Percentiles rank a stretch among this genome's conserved stretches.
phyloP scores from a whole-genome alignment of 345 rosid species.

The Lenwebbia sp. region DNA sequence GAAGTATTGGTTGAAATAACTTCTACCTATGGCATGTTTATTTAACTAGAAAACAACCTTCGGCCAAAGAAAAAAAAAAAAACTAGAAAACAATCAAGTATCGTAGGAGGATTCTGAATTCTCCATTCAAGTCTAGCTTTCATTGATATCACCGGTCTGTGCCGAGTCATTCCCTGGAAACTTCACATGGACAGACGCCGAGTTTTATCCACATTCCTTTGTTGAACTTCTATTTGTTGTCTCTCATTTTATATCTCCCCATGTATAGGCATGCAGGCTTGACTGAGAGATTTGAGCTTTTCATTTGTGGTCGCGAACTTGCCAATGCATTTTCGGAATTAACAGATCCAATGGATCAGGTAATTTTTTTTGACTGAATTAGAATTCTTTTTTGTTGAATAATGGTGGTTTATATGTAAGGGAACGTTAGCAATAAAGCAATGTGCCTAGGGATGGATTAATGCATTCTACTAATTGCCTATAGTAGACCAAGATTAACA shows the following conservation, averaged over 20 bases:
- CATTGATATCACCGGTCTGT: neutral
- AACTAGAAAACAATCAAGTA: neutral
- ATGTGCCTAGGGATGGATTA: neutral
- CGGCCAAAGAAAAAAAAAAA: too few relatives aligned
- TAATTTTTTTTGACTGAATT: conserved; percentile 1
- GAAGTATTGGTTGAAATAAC: neutral
- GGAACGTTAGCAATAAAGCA: neutral
- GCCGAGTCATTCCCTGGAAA: neutral
- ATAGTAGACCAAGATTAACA: neutral
- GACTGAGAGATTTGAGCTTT: conserved; percentile 95
- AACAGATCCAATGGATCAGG: conserved; percentile 97
- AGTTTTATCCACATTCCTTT: neutral
- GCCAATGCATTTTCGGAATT: conserved; percentile 95
- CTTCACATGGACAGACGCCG: neutral
- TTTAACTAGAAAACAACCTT: neutral
- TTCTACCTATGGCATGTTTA: neutral
- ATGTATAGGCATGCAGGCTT: conserved; percentile 43
- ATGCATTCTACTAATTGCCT: neutral
- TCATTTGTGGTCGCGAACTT: conserved; percentile 90
- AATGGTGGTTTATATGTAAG: neutral
- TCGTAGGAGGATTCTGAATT: neutral
- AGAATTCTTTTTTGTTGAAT: neutral
- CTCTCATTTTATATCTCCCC: neutral
- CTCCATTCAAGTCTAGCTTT: neutral
- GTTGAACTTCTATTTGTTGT: neutral